These are phyloP conservation scores for Aspergillus fischeri DNA, from an alignment of 2,329 filamentous ascomycete species.

Conservation along the genomic window DNA sequence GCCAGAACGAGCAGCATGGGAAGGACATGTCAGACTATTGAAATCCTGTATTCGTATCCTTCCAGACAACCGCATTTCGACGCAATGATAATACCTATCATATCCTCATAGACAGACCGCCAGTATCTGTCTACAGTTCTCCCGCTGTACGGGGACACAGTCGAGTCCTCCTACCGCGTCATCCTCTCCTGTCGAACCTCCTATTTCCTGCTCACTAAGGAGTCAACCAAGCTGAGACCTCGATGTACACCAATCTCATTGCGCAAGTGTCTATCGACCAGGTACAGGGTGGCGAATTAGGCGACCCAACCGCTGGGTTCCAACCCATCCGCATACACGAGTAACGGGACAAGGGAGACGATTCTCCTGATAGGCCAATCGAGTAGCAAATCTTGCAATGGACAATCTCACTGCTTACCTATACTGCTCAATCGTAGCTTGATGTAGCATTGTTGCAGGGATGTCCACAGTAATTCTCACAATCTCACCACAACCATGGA, in stretches of 20 bases:
- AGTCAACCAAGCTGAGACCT: not conserved
- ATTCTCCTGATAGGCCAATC: too few species aligned
- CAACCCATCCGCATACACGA: too few species aligned
- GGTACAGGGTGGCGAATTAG: not conserved
- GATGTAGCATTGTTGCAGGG: not conserved
- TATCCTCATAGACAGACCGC: not conserved
- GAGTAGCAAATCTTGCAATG: not conserved
- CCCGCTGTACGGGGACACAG: too few species aligned
- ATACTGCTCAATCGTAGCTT: not conserved
- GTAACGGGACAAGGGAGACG: too few species aligned
- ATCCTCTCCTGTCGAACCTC: not conserved
- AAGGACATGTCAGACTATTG: not conserved
- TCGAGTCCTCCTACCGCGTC: not conserved
- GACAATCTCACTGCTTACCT: not conserved
- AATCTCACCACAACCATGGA: too few species aligned
- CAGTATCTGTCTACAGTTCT: not conserved
- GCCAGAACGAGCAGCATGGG: not conserved
- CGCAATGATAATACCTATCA: not conserved
- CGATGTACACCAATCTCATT: not conserved
- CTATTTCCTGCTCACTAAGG: not conserved
- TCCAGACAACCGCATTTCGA: not conserved
- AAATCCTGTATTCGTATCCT: not conserved
- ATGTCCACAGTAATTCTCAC: not conserved
- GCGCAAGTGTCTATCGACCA: not conserved
- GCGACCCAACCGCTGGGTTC: too few species aligned